Percentiles rank a stretch among this genome's conserved stretches.
Evolutionary conservation across 306 rosid genomes (phyloP).

Genomic region (Pueraria montana): DNA sequence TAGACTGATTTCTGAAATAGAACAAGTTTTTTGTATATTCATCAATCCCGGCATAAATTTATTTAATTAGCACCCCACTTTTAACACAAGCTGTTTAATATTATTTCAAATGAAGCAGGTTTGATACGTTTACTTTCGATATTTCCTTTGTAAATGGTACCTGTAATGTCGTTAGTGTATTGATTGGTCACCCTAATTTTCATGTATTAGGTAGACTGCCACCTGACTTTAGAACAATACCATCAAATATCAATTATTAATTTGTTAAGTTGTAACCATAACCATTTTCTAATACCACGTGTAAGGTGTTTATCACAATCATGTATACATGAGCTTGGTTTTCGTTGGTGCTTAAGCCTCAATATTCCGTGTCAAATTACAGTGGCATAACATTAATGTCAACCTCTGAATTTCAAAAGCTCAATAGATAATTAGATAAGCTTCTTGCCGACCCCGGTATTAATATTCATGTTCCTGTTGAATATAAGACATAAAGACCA

Average conservation of each 20-base stretch:
- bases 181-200: slow-evolving; percentile 27
- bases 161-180: slow-evolving; percentile 3
- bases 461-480: slow-evolving; percentile 7
- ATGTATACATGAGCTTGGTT: background rate
- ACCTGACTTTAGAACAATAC: slow-evolving; percentile 48
- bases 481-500: background rate
- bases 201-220: slow-evolving; percentile 65
- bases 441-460: background rate
- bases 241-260: slow-evolving; percentile 18
- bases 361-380: slow-evolving; percentile 19
- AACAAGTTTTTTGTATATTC: slow-evolving; percentile 25
- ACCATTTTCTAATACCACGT: slow-evolving; percentile 18
- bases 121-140: slow-evolving; percentile 44
- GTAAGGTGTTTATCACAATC: background rate
- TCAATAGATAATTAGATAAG: background rate
- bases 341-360: slow-evolving; percentile 16
- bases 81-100: slow-evolving; percentile 4
- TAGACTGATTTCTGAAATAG: slow-evolving; percentile 31
- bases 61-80: slow-evolving; percentile 17
- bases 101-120: slow-evolving; percentile 58
- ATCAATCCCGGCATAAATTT: slow-evolving; percentile 56
- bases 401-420: slow-evolving; percentile 27
- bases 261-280: slow-evolving; percentile 47
- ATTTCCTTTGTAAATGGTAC: slow-evolving; percentile 22
- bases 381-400: slow-evolving; percentile 21